phyloP scores from a whole-genome alignment of 1,284 basidiomycete genomes.

The Irpex lacteus region DNA sequence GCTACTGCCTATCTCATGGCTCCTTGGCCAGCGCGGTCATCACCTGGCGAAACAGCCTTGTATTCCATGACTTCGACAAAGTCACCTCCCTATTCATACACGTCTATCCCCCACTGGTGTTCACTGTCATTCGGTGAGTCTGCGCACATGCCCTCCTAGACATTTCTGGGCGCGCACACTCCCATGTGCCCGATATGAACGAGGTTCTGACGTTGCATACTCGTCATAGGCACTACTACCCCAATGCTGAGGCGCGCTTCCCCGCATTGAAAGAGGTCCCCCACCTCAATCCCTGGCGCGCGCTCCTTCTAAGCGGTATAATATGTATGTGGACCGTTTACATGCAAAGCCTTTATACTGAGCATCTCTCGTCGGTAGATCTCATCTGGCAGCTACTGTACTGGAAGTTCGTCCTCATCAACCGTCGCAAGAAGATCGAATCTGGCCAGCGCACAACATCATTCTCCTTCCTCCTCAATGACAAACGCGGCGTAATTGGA shows the following conservation, averaged over 20 bases:
- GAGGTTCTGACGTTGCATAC: neutral
- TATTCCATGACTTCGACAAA: conserved; percentile 93
- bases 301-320: conserved; percentile 65
- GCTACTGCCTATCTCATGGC: conserved; percentile 86
- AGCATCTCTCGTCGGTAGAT: conserved; percentile 44
- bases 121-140: conserved; percentile 80
- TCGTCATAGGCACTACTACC: conserved; percentile 76
- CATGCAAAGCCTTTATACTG: conserved; percentile 11
- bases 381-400: conserved; percentile 86
- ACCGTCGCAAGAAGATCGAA: conserved; percentile 81
- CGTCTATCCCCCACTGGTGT: conserved; percentile 82
- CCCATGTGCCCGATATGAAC: neutral
- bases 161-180: neutral
- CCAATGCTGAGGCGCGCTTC: conserved; percentile 70
- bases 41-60: conserved; percentile 95
- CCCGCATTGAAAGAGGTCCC: conserved; percentile 74
- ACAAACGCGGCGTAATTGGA: conserved; percentile 83
- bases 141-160: neutral
- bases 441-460: conserved; percentile 86
- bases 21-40: conserved; percentile 90
- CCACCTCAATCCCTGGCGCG: conserved; percentile 57
- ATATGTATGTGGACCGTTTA: conserved; percentile 55
- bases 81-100: conserved; percentile 91
- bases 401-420: conserved; percentile 89
- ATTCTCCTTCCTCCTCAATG: conserved; percentile 81